Conservation (phyloP, 148 eudicot species). For the Rhododendron simsii region DNA sequence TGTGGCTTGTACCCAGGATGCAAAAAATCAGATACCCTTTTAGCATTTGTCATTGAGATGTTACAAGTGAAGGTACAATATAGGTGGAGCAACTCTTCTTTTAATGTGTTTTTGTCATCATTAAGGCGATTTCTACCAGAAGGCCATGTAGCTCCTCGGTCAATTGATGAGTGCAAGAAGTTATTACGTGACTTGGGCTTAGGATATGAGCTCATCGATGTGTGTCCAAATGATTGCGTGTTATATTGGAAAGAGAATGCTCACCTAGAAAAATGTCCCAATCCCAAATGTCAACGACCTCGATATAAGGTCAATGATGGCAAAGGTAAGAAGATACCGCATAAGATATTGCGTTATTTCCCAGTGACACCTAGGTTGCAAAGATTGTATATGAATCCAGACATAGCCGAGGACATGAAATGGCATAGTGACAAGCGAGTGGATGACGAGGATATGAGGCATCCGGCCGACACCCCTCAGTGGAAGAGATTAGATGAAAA, state of each 20-base stretch:
- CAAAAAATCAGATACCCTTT: not conserved
- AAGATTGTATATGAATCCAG: not conserved
- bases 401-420: slow-evolving; percentile 4
- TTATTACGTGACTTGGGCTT: not conserved
- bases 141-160: not conserved
- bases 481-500: slow-evolving; percentile 1
- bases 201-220: not conserved
- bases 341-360: not conserved
- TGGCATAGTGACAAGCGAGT: not conserved
- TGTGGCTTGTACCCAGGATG: not conserved
- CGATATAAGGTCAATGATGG: not conserved
- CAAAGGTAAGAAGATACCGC: not conserved
- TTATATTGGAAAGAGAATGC: not conserved
- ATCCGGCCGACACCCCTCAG: not conserved
- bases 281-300: not conserved
- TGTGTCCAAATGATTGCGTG: not conserved
- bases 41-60: not conserved
- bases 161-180: not conserved
- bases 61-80: not conserved
- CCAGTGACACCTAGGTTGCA: not conserved
- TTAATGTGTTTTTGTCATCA: not conserved
- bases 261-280: not conserved
- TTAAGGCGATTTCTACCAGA: not conserved
- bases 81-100: not conserved
- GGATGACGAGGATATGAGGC: not conserved